Percentiles rank a stretch among this genome's conserved stretches.
Conservation (phyloP, 257 asterid species). For the Penstemon newberryi region DNA sequence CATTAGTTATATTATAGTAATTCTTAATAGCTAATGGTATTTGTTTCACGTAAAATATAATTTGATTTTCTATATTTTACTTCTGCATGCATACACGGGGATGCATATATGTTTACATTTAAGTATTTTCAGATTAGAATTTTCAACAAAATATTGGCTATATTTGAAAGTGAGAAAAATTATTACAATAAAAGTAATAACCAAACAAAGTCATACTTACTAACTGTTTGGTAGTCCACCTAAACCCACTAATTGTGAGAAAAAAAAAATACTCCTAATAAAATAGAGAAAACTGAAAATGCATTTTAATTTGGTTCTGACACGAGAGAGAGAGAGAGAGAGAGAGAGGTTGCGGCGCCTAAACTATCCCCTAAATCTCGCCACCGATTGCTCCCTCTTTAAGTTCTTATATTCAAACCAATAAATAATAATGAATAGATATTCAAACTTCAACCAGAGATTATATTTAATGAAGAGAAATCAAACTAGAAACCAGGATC, state of each 20-base stretch:
- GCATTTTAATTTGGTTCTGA: background rate
- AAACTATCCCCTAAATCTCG: slow-evolving; percentile 51
- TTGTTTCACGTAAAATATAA: no score
- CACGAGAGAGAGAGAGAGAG: background rate
- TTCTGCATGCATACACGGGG: no score
- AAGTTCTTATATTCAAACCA: slow-evolving; percentile 1
- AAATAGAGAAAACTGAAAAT: background rate
- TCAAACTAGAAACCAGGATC: slow-evolving; percentile 1
- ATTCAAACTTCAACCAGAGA: background rate
- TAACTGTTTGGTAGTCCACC: no score
- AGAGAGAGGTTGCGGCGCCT: slow-evolving; percentile 43
- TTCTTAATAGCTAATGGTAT: no score
- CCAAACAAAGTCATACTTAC: no score
- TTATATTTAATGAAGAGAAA: background rate
- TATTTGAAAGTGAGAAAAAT: no score
- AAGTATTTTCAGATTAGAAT: no score
- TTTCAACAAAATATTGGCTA: no score
- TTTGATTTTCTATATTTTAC: no score
- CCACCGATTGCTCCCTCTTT: slow-evolving; percentile 49
- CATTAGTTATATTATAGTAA: no score
- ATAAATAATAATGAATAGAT: background rate
- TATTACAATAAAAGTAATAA: no score
- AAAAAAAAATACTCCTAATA: background rate
- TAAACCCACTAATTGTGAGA: background rate
- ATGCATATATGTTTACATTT: no score